Evolutionary conservation across 768 basidiomycete genomes (phyloP), one percentile per base, ranked within the genome.

Genomic region (Boletellus emodensis): DNA sequence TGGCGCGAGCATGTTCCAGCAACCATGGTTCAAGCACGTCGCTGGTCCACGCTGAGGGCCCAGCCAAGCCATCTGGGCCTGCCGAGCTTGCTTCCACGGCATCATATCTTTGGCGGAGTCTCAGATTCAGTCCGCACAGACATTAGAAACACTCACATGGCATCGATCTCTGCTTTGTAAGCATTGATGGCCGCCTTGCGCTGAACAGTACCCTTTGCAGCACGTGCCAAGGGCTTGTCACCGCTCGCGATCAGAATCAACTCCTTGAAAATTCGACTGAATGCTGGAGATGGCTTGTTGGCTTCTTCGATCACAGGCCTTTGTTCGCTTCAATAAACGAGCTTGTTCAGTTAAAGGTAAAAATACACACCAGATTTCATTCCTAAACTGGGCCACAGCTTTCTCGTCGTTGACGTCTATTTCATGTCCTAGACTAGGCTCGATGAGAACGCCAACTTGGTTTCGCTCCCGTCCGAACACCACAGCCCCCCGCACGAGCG

Each of bases 251-350:
- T 59, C 13, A 80, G 32, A 37, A 81, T 78, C 78, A 80, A 75
- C 57, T 81, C 75, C 60, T 75, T 76, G 67, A 73, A 77, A 6
- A 77, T 67, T 8, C 71, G 61, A 32, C 73, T 74, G 40, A 71
- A 75, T 0, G 70, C 59, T 0, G 75, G 76, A 0, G 73, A 65
- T 0, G 53, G 51, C 14, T 44, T 53, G 50, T 77, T 78, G 0
- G 73, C 76, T 22, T 73, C 70, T 17, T 75, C 71, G 1, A 78
- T 64, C 14, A 55, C 35, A 0, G 72, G 66, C 70, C 72, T 75
- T 35, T 34, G 10, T 33, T 35, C 6, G 6, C 15, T 12, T 39
- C 11, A 17, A 40, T 47, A 24, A 30, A 22, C 14, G 4, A 20
- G 20, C 8, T 7, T 43, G 0, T 17, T 13, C 6, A 12, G 2